Conservation (phyloP, 306 rosid genomes). For the Quillaja saponaria region DNA sequence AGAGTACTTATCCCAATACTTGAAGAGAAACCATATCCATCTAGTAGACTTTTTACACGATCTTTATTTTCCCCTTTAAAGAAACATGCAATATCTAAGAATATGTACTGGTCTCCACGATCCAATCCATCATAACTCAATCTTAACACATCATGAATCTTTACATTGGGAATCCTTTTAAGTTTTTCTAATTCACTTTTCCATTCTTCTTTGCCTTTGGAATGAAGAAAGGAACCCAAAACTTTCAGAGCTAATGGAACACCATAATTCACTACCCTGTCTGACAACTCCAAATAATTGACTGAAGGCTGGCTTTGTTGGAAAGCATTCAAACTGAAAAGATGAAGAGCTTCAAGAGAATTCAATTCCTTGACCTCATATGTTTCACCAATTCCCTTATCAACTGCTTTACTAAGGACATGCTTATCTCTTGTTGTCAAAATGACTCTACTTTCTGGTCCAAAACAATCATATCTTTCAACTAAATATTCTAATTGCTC, state of each 20-base stretch:
- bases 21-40: constrained; percentile 6
- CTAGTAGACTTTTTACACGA: neutral
- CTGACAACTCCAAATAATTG: constrained; percentile 27
- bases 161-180: neutral
- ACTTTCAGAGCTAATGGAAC: constrained; percentile 26
- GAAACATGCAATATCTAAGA: constrained; percentile 33
- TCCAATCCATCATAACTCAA: constrained; percentile 33
- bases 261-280: constrained; percentile 1
- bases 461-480: constrained; percentile 36
- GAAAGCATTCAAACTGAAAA: constrained; percentile 35
- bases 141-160: constrained; percentile 18
- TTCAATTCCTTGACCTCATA: constrained; percentile 26
- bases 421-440: constrained; percentile 37
- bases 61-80: constrained; percentile 21
- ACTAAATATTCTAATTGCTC: constrained; percentile 29
- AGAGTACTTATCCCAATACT: constrained; percentile 15
- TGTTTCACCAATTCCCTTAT: constrained; percentile 5
- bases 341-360: constrained; percentile 29
- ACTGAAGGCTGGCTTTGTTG: neutral
- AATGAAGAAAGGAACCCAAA: constrained; percentile 23
- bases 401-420: constrained; percentile 8
- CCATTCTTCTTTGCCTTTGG: constrained; percentile 10
- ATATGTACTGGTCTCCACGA: neutral
- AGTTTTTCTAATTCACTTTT: neutral
- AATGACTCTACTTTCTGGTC: constrained; percentile 38